Conservation (phyloP, 495 filamentous ascomycete genomes). For the Penicillium lividum region DNA sequence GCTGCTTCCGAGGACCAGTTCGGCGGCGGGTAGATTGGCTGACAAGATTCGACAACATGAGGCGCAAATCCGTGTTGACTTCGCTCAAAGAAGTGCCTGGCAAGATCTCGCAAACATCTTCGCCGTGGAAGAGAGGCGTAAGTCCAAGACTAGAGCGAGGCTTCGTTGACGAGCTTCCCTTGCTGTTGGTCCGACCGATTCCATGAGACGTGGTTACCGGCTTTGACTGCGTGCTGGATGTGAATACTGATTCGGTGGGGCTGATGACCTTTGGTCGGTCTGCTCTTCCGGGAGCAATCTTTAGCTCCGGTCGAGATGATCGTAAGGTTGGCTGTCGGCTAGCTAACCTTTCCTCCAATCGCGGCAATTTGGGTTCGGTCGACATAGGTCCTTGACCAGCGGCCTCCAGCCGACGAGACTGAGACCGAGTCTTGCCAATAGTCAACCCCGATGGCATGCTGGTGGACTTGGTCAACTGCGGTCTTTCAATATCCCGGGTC, state of each 20-base stretch:
- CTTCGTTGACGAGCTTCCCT: conserved; percentile 32
- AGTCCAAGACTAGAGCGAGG: conserved; percentile 43
- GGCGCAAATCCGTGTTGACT: conserved; percentile 42
- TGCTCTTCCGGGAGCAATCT: conserved; percentile 7
- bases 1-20: conserved; percentile 31
- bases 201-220: conserved; percentile 22
- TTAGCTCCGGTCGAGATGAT: conserved; percentile 24
- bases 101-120: conserved; percentile 40
- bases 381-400: conserved; percentile 28
- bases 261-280: conserved; percentile 17
- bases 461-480: conserved; percentile 32
- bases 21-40: conserved; percentile 39
- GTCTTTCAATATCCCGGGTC: conserved; percentile 35
- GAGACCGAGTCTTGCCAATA: conserved; percentile 50
- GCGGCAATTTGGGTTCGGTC: conserved; percentile 27
- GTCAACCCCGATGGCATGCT: conserved; percentile 38
- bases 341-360: conserved; percentile 19
- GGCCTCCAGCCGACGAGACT: conserved; percentile 43
- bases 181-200: conserved; percentile 34
- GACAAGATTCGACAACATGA: conserved; percentile 45
- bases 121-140: conserved; percentile 40
- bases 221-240: conserved; percentile 12
- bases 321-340: conserved; percentile 23
- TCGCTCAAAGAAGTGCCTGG: conserved; percentile 42
- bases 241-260: conserved; percentile 13